phyloP scores from a whole-genome alignment of 345 rosid genomes.

The Psidium friedrichsthalianum region DNA sequence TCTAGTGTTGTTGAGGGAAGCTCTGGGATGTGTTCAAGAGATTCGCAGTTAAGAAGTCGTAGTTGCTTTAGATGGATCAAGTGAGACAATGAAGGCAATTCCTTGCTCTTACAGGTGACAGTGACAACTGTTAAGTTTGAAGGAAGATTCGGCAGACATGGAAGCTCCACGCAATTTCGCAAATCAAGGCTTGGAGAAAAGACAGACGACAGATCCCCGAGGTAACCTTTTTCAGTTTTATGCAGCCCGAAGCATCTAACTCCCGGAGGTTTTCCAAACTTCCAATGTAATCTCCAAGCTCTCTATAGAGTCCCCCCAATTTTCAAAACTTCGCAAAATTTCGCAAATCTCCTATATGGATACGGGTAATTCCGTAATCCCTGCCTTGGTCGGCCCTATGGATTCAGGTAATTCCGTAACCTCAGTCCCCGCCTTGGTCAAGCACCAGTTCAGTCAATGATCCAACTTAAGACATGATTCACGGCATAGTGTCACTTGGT shows the following conservation, averaged over 20 bases:
- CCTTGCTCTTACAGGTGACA: neutral
- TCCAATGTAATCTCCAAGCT: neutral
- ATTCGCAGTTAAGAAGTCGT: neutral
- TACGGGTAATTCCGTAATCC: neutral
- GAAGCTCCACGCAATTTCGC: neutral
- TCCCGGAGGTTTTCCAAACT: neutral
- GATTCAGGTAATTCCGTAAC: too few relatives aligned
- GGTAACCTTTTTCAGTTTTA: neutral
- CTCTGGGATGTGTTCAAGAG: neutral
- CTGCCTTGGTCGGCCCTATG: fast-evolving
- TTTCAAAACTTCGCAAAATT: neutral
- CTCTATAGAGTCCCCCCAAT: fast-evolving
- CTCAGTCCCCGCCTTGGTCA: too few relatives aligned
- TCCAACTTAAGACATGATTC: neutral
- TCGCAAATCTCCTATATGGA: neutral
- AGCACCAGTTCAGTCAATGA: neutral
- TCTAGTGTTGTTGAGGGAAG: neutral
- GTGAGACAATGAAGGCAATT: neutral
- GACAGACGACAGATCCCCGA: neutral
- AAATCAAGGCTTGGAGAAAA: neutral
- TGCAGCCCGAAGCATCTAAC: neutral
- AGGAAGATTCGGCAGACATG: neutral
- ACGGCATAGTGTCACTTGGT: fast-evolving
- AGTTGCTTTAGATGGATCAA: neutral
- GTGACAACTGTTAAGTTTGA: neutral